These are phyloP conservation scores for Bathelium albidoporum DNA, from an alignment of 495 filamentous ascomycete genomes.

Conservation along the genomic window DNA sequence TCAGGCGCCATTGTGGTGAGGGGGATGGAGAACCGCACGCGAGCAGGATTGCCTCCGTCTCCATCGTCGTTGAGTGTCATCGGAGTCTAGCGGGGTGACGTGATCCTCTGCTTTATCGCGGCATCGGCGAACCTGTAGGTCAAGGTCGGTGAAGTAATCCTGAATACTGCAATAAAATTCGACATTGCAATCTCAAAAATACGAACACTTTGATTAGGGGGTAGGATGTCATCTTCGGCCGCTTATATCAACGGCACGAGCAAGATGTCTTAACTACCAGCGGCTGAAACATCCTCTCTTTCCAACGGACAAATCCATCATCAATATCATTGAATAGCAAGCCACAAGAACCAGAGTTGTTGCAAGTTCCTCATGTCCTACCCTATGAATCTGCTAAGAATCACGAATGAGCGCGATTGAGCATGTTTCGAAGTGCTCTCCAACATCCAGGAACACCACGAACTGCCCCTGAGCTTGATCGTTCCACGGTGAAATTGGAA, in stretches of 20 bases:
- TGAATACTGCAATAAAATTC: not conserved
- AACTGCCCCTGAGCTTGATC: too few relatives aligned
- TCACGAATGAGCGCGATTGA: slow-evolving; percentile 1
- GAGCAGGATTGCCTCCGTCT: not conserved
- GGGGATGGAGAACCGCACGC: not conserved
- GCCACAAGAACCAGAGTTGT: not conserved
- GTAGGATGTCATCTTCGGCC: not conserved
- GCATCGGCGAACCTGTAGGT: not conserved
- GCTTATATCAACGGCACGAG: not conserved
- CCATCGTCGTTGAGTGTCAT: not conserved
- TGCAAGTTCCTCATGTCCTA: not conserved
- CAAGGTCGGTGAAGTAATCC: not conserved
- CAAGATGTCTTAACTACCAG: not conserved
- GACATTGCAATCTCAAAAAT: not conserved
- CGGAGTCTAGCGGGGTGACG: not conserved
- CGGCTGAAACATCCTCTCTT: not conserved
- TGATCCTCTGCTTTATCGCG: not conserved
- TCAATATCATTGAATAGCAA: not conserved
- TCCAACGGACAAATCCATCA: too few relatives aligned
- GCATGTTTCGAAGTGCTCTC: not conserved
- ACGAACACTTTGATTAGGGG: not conserved
- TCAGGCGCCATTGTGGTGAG: slow-evolving; percentile 1
- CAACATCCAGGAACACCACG: not conserved
- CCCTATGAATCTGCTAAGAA: not conserved
- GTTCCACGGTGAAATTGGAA: too few relatives aligned